Evolutionary conservation across 2,329 filamentous ascomycete species (phyloP).

Genomic region (Exophiala viscosa): DNA sequence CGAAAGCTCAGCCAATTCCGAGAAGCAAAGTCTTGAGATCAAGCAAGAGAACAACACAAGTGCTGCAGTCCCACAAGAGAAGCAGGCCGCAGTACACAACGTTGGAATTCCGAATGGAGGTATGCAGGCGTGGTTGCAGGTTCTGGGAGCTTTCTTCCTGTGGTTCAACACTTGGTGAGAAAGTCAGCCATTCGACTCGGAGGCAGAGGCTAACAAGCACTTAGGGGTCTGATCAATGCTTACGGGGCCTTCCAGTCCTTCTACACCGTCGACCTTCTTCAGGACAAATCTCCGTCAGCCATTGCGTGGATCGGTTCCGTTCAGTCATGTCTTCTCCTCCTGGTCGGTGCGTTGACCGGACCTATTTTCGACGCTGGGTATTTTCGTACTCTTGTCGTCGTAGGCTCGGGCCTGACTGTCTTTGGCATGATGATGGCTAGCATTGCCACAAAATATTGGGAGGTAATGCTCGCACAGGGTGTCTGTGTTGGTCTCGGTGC

Average conservation of each 20-base stretch:
- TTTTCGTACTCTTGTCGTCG: constrained; percentile 64
- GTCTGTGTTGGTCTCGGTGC: constrained; percentile 42
- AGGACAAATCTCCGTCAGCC: constrained; percentile 61
- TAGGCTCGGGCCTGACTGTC: constrained; percentile 59
- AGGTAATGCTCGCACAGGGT: constrained; percentile 51
- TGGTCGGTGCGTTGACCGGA: constrained; percentile 78
- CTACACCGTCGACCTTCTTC: constrained; percentile 67
- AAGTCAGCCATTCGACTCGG: no score
- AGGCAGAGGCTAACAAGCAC: no score
- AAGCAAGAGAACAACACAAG: no score
- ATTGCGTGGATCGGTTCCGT: constrained; percentile 85
- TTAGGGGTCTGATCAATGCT: constrained; percentile 10
- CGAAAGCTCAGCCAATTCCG: no score
- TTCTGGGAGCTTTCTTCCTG: constrained; percentile 16
- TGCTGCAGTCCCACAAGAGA: no score
- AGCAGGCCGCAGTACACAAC: no score
- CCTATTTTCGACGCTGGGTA: constrained; percentile 84
- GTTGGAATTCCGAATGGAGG: constrained; percentile 10
- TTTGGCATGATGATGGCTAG: constrained; percentile 24
- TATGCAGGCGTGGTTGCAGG: constrained; percentile 22
- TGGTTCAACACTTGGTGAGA: constrained; percentile 20
- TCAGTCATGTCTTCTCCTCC: constrained; percentile 77
- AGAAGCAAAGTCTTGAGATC: no score
- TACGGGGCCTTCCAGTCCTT: constrained; percentile 73
- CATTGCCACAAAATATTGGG: constrained; percentile 47